Evolutionary conservation across 2,329 filamentous ascomycete genomes (phyloP).

Genomic region (Colletotrichum sp.): DNA sequence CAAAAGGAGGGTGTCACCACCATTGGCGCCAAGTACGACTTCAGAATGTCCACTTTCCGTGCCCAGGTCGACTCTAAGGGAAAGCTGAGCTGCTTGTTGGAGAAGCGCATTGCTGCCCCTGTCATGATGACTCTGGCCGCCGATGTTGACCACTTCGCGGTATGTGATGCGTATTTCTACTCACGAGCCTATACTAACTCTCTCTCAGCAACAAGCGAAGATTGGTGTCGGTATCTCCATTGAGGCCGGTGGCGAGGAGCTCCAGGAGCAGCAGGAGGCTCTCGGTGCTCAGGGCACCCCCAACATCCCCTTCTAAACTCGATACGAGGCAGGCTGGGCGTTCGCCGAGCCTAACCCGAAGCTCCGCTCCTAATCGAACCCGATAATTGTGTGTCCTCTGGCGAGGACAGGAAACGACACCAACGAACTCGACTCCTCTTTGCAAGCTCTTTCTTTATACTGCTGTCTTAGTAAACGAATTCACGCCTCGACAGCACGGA

Average conservation of each 20-base stretch:
- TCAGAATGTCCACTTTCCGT: conserved; percentile 88
- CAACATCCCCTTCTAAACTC: conserved; percentile 69
- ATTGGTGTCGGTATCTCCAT: conserved; percentile 93
- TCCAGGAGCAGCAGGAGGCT: conserved; percentile 82
- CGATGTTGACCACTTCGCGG: conserved; percentile 94
- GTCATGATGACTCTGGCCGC: conserved; percentile 95
- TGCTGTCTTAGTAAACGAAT: conserved; percentile 24
- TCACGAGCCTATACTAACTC: conserved; percentile 29
- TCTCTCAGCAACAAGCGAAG: conserved; percentile 84
- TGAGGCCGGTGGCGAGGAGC: conserved; percentile 82
- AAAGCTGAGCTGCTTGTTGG: conserved; percentile 89
- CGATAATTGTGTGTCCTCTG: conserved; percentile 21
- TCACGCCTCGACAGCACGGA: conserved; percentile 15
- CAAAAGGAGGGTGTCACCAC: conserved; percentile 90
- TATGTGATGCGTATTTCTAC: conserved; percentile 52
- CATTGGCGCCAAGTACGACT: conserved; percentile 97
- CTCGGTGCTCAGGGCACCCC: conserved; percentile 56
- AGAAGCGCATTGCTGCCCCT: conserved; percentile 93
- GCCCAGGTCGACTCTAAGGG: conserved; percentile 95
- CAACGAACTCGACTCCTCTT: conserved; percentile 14
- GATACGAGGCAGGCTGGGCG: background rate
- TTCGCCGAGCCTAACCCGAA: conserved; percentile 10
- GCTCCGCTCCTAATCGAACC: conserved; percentile 27
- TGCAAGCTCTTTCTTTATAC: conserved; percentile 15
- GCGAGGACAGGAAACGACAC: conserved; percentile 9